phyloP scores from a whole-genome alignment of 2,329 filamentous ascomycete genomes.

The Phoma herbarum region DNA sequence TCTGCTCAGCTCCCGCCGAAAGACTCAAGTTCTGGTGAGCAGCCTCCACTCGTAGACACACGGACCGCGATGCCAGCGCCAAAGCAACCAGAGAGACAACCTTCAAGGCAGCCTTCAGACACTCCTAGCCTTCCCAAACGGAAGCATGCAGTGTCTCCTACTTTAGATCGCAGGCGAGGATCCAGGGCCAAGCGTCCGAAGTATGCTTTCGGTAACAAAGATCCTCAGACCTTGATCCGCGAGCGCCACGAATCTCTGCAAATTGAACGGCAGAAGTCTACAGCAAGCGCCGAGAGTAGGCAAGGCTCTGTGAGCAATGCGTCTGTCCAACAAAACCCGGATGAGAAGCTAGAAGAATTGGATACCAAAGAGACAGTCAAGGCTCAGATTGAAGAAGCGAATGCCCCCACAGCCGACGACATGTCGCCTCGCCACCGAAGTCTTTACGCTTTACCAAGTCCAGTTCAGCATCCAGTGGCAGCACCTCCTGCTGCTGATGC shows the following conservation, averaged over 20 bases:
- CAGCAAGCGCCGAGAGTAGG: constrained; percentile 22
- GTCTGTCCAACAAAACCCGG: neutral
- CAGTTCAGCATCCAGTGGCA: neutral
- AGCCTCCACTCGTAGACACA: neutral
- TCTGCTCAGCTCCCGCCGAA: constrained; percentile 23
- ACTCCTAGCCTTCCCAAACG: constrained; percentile 31
- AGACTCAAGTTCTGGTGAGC: constrained; percentile 22
- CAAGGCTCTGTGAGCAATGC: constrained; percentile 5
- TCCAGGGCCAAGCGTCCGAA: constrained; percentile 38
- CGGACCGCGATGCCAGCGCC: neutral
- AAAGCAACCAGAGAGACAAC: neutral
- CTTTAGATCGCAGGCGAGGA: constrained; percentile 24
- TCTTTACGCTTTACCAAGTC: constrained; percentile 29
- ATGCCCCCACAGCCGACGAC: neutral
- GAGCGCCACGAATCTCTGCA: neutral
- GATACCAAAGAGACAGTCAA: neutral
- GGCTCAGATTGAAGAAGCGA: neutral
- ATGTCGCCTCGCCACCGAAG: constrained; percentile 35
- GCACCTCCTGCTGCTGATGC: neutral
- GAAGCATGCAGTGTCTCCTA: constrained; percentile 33
- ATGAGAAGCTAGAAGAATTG: constrained; percentile 18
- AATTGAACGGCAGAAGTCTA: constrained; percentile 25
- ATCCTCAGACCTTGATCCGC: neutral
- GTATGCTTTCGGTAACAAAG: constrained; percentile 12
- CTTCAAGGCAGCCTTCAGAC: neutral